Conservation (phyloP, 1,139 yeast genomes). For the Diutina rugosa region DNA sequence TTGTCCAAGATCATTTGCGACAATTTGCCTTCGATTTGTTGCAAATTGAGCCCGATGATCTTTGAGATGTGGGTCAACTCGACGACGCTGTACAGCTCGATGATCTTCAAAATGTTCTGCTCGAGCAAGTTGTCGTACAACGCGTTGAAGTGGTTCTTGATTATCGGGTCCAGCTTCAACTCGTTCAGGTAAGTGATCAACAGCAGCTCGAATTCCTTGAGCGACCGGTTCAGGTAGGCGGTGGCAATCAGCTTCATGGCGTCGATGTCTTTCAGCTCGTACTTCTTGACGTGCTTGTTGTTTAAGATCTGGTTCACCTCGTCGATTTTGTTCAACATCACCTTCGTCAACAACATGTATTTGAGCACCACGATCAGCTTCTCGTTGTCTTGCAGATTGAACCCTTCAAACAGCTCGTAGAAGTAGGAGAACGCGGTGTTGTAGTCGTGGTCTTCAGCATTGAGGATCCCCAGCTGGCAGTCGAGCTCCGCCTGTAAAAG, state of each 20-base stretch:
- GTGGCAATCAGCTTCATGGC: conserved; percentile 91
- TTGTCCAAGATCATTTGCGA: conserved; percentile 95
- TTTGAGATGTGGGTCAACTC: conserved; percentile 83
- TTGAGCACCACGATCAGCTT: conserved; percentile 72
- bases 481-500: conserved; percentile 88
- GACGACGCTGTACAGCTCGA: conserved; percentile 91
- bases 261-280: conserved; percentile 61
- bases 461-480: conserved; percentile 88
- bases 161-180: conserved; percentile 75
- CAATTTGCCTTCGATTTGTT: conserved; percentile 87
- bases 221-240: conserved; percentile 81
- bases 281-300: conserved; percentile 72
- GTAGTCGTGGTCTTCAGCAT: conserved; percentile 95
- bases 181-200: conserved; percentile 61
- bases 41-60: conserved; percentile 75
- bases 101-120: conserved; percentile 85
- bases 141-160: conserved; percentile 85
- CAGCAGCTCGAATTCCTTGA: conserved; percentile 80
- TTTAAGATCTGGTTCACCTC: conserved; percentile 71
- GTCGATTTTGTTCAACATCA: conserved; percentile 80
- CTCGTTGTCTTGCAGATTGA: conserved; percentile 45
- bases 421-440: conserved; percentile 93
- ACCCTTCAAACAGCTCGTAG: conserved; percentile 90
- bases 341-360: conserved; percentile 84
- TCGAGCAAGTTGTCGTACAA: conserved; percentile 87